Evolutionary conservation across 345 rosid genomes (phyloP), one percentile per base, ranked within the genome.

Genomic region (Turritis glabra): DNA sequence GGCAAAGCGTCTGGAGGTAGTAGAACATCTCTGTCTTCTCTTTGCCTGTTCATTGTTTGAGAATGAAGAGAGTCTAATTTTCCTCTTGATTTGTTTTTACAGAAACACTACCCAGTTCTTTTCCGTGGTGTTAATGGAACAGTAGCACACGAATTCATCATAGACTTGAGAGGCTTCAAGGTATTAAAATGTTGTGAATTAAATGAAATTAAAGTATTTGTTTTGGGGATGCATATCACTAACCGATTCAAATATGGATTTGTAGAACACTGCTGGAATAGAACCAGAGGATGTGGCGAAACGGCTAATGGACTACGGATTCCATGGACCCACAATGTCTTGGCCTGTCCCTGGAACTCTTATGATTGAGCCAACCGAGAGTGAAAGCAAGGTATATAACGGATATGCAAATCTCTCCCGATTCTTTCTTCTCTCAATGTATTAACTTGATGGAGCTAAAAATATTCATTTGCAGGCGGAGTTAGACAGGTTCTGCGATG

Each of bases 261-360:
- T 46, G 18, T 84, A 95, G 99, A 82, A 77, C 73, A 89, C 96
- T 51, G 98, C 96, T 58, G 97, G 97, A 70, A 76, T 95, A 80
- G 99, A 92, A 79, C 81, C 98, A 23, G 99, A 95, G 87, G 99
- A 95, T 82, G 99, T 95, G 55, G 99, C 99, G 13, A 92, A 95
- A 78, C 96, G 98, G 69, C 89, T 95, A 3, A 92, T 92, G 86
- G 97, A 92, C 82, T 92, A 95, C 30, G 97, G 98, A 71, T 95
- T 95, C 84, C 98, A 92, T 81, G 99, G 53, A 61, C 99, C 98
- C 29, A 95, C 99, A 76, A 92, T 96, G 98, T 90, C 99, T 26
- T 96, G 96, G 93, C 99, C 99, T 51, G 99, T 96, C 77, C 94
- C 99, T 1, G 97, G 98, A 73, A 96, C 98, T 7, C 98, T 92